Evolutionary conservation across 2,329 filamentous ascomycete species (phyloP).

Genomic region (Curvularia eragrostidis): DNA sequence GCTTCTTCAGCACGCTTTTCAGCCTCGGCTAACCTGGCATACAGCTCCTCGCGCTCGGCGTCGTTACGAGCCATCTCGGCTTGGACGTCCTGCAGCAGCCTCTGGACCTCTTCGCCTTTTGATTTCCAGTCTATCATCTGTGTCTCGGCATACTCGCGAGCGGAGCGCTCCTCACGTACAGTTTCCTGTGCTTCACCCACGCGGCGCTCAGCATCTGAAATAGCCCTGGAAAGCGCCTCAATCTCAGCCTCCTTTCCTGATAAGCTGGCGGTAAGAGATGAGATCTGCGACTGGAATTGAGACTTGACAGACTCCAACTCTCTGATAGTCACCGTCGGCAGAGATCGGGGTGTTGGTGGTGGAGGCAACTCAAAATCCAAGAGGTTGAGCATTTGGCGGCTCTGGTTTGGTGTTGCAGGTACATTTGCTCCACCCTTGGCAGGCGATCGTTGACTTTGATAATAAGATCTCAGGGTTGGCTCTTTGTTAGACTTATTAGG

Average conservation of each 20-base stretch:
- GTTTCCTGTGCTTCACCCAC: conserved; percentile 86
- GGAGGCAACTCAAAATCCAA: conserved; percentile 95
- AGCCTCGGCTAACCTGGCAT: conserved; percentile 74
- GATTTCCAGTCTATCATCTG: conserved; percentile 86
- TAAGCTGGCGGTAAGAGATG: conserved; percentile 87
- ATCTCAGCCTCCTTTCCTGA: conserved; percentile 94
- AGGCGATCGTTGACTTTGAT: conserved; percentile 44
- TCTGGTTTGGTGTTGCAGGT: conserved; percentile 42
- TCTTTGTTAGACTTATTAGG: conserved; percentile 60
- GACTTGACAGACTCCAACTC: conserved; percentile 95
- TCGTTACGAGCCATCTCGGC: conserved; percentile 81
- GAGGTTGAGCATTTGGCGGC: conserved; percentile 43
- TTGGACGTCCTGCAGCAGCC: conserved; percentile 77
- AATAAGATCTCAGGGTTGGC: conserved; percentile 57
- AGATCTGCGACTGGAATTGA: conserved; percentile 88
- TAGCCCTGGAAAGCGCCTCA: conserved; percentile 81
- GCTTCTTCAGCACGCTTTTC: conserved; percentile 77
- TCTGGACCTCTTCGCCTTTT: conserved; percentile 84
- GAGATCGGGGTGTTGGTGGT: conserved; percentile 86
- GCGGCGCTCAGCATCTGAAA: conserved; percentile 88
- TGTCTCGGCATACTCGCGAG: conserved; percentile 73
- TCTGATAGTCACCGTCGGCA: conserved; percentile 88
- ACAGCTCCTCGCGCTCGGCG: conserved; percentile 79
- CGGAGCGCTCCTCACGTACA: conserved; percentile 75
- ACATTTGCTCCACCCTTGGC: conserved; percentile 37